Conservation (phyloP, 2,329 filamentous ascomycete genomes). For the Bisporella sp. region DNA sequence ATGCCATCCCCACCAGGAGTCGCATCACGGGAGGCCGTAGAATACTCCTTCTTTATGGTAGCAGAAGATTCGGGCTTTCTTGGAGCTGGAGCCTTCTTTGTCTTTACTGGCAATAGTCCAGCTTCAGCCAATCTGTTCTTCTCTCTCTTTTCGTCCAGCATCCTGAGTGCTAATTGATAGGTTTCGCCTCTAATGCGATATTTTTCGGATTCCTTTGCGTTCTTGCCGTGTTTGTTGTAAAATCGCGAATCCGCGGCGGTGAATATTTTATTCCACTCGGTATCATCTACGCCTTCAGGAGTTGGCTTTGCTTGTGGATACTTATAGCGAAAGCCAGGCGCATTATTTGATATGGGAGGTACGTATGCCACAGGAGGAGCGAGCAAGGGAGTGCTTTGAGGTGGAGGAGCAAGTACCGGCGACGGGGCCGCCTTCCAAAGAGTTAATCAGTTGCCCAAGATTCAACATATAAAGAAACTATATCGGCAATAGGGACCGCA, state of each 20-base stretch:
- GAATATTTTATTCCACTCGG: slow-evolving; percentile 25
- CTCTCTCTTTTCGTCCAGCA: slow-evolving; percentile 21
- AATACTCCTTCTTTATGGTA: slow-evolving; percentile 15
- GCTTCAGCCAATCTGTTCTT: slow-evolving; percentile 5
- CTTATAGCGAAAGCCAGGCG: slow-evolving; percentile 24
- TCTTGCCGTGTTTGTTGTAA: slow-evolving; percentile 24
- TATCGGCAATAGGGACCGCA: neutral
- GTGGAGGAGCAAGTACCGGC: neutral
- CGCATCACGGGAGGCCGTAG: slow-evolving; percentile 15
- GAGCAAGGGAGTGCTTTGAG: neutral
- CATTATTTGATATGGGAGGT: slow-evolving; percentile 9
- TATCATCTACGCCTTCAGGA: slow-evolving; percentile 22
- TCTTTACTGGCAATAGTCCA: neutral
- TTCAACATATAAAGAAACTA: too few relatives aligned
- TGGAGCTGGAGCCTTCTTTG: neutral
- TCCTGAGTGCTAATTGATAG: slow-evolving; percentile 16
- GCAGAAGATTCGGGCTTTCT: neutral
- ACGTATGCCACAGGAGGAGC: neutral
- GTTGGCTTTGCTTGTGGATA: slow-evolving; percentile 25
- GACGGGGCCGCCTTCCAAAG: neutral
- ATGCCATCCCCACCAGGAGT: slow-evolving; percentile 13
- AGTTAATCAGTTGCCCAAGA: too few relatives aligned
- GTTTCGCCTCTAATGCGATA: slow-evolving; percentile 20
- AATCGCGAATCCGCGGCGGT: slow-evolving; percentile 26
- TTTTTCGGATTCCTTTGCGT: slow-evolving; percentile 19